Base-by-base conservation (phyloP, 2,329 filamentous ascomycete species). In the Fusarium oligoseptatum region DNA sequence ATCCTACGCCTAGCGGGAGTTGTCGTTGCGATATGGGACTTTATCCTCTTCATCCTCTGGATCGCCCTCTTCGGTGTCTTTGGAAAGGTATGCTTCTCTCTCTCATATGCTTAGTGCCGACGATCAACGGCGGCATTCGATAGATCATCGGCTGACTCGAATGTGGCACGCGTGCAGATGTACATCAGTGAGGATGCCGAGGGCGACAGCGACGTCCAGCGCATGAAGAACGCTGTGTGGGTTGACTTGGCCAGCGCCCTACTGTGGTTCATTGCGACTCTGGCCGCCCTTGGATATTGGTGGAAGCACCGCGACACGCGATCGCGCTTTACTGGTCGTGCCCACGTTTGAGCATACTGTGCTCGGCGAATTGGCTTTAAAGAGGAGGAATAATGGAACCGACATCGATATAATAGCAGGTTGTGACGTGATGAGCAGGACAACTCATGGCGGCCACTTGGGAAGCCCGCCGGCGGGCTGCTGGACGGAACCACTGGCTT, bases 221-320 rank as follows among this genome's bases (percentile, higher is more conserved):
- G 94, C 66, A 97, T 98, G 95, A 95, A 95, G 85, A 91, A 92
- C 80, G 94, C 94, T 6, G 94, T 97, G 17, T 97, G 94, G 93
- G 87, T 97, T 55, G 93, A 96, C 81, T 82, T 97, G 60, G 85
- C 89, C 56, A 94, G 92, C 81, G 89, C 94, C 81, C 80, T 94
- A 15, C 86, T 98, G 60, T 98, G 95, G 95, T 84, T 95, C 60
- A 82, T 92, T 56, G 91, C 90, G 4, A 88, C 89, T 5, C 68
- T 88, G 14, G 89, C 87, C 32, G 85, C 88, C 15, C 85, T 85
- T 15, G 80, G 87, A 2, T 89, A 92, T 80, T 94, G 91, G 87
- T 90, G 85, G 81, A 85, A 83, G 70, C 85, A 89, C 77, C 86
- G 88, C 56, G 85, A 89, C 57, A 83, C 83, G 36, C 85, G 85